phyloP scores from a whole-genome alignment of 2,329 filamentous ascomycete genomes.

The Diatrype stigma region DNA sequence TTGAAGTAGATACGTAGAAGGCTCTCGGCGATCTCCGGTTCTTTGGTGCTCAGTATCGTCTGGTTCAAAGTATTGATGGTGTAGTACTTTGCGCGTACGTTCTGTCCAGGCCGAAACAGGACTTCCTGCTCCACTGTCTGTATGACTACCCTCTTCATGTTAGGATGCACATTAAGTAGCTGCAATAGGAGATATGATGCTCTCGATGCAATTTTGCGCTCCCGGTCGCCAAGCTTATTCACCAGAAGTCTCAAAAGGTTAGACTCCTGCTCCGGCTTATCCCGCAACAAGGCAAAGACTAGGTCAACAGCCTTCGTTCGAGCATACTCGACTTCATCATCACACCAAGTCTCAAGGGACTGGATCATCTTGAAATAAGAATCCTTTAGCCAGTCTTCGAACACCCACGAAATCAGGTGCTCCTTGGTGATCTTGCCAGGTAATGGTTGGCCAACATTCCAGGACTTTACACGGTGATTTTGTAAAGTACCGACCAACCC shows the following conservation, averaged over 20 bases:
- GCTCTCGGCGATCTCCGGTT: constrained; percentile 74
- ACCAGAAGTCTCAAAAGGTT: constrained; percentile 87
- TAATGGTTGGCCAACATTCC: constrained; percentile 66
- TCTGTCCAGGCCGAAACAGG: constrained; percentile 82
- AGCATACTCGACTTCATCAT: constrained; percentile 92
- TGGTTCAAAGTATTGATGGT: constrained; percentile 96
- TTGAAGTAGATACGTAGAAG: constrained; percentile 90
- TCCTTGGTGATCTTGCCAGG: constrained; percentile 69
- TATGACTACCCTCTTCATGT: constrained; percentile 90
- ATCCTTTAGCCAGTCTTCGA: constrained; percentile 92
- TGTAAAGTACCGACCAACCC: constrained; percentile 69
- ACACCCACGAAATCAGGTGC: constrained; percentile 84
- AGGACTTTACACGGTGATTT: constrained; percentile 50
- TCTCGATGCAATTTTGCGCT: constrained; percentile 91
- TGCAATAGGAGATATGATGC: constrained; percentile 93
- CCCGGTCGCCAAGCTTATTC: constrained; percentile 93
- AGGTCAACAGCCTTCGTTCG: constrained; percentile 84
- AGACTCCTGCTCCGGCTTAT: constrained; percentile 95
- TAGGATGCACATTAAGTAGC: constrained; percentile 79
- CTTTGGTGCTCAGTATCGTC: constrained; percentile 82
- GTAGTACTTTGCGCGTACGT: constrained; percentile 86
- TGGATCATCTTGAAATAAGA: constrained; percentile 92
- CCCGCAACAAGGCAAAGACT: constrained; percentile 84
- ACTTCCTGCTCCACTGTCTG: constrained; percentile 82
- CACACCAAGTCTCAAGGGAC: constrained; percentile 86